Percentiles rank a stretch among this genome's conserved stretches.
Conservation (phyloP, 768 basidiomycete species). For the Amanita rubescens region DNA sequence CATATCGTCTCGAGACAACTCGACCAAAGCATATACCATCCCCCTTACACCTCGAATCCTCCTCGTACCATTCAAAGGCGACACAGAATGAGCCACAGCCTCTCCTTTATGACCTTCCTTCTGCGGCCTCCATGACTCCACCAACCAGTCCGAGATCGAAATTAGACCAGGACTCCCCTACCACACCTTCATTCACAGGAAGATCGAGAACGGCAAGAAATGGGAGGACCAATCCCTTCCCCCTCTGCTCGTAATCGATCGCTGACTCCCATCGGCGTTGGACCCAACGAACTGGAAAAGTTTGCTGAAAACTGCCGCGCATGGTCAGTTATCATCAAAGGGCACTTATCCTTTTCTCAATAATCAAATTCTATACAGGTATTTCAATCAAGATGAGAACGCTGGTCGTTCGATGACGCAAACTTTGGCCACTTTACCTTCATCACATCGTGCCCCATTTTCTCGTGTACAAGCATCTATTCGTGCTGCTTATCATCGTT, state of each 20-base stretch:
- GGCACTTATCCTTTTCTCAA: constrained; percentile 2
- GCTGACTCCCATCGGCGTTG: constrained; percentile 58
- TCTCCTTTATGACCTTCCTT: constrained; percentile 72
- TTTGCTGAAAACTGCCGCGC: constrained; percentile 73
- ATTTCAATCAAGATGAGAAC: constrained; percentile 74
- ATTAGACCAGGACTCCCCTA: constrained; percentile 40
- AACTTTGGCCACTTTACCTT: constrained; percentile 69
- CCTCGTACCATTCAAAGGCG: constrained; percentile 34
- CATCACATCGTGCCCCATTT: constrained; percentile 82
- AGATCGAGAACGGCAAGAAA: constrained; percentile 43
- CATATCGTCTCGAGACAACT: constrained; percentile 59
- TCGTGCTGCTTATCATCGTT: constrained; percentile 78
- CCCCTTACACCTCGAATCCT: constrained; percentile 48
- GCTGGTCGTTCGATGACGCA: constrained; percentile 78
- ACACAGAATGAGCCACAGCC: constrained; percentile 45
- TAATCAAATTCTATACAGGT: constrained; percentile 40
- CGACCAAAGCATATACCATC: constrained; percentile 56
- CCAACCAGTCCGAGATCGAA: constrained; percentile 46
- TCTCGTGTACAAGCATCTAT: constrained; percentile 83
- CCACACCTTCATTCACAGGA: constrained; percentile 47
- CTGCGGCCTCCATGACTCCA: constrained; percentile 48
- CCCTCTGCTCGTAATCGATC: constrained; percentile 58
- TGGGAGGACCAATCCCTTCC: constrained; percentile 50
- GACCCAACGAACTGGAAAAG: constrained; percentile 63
- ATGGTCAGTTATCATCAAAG: constrained; percentile 43